phyloP scores from a whole-genome alignment of 2,329 filamentous ascomycete genomes.

The Laburnicola sp. region DNA sequence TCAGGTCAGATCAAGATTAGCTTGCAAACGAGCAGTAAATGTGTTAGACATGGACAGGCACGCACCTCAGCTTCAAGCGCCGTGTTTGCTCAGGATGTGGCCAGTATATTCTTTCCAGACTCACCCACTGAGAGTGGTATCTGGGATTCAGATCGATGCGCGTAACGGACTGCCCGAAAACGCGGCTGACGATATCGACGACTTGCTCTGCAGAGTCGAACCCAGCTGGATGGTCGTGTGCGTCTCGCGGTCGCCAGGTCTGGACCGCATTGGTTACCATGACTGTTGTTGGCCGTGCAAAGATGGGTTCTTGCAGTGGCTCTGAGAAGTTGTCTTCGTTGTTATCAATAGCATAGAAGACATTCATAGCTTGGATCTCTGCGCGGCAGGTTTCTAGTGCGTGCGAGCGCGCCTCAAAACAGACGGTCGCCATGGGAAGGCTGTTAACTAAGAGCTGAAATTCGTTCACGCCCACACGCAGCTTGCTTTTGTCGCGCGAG shows the following conservation, averaged over 20 bases:
- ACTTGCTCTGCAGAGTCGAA: slow-evolving; percentile 10
- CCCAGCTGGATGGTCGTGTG: not conserved
- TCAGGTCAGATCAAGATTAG: not conserved
- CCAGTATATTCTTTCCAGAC: slow-evolving; percentile 6
- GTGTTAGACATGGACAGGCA: not conserved
- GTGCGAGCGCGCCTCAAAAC: slow-evolving; percentile 8
- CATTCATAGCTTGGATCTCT: not conserved
- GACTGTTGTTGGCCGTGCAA: slow-evolving; percentile 3
- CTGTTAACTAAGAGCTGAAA: slow-evolving; percentile 8
- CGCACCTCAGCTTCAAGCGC: not conserved
- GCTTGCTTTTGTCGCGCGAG: slow-evolving; percentile 1
- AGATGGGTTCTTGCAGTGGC: slow-evolving; percentile 2
- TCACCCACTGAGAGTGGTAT: not conserved
- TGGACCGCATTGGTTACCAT: not conserved
- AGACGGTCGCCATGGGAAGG: slow-evolving; percentile 7
- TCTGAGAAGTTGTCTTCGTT: not conserved
- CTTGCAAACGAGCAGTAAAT: not conserved
- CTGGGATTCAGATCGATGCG: slow-evolving; percentile 2
- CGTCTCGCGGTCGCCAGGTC: not conserved
- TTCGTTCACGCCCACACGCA: slow-evolving; percentile 9
- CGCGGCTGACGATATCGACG: slow-evolving; percentile 3
- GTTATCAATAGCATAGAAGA: not conserved
- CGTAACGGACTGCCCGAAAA: slow-evolving; percentile 5
- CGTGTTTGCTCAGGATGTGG: slow-evolving; percentile 4
- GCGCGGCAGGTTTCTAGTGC: not conserved